Conservation (phyloP, 768 basidiomycete genomes). For the Exidia glandulosa region DNA sequence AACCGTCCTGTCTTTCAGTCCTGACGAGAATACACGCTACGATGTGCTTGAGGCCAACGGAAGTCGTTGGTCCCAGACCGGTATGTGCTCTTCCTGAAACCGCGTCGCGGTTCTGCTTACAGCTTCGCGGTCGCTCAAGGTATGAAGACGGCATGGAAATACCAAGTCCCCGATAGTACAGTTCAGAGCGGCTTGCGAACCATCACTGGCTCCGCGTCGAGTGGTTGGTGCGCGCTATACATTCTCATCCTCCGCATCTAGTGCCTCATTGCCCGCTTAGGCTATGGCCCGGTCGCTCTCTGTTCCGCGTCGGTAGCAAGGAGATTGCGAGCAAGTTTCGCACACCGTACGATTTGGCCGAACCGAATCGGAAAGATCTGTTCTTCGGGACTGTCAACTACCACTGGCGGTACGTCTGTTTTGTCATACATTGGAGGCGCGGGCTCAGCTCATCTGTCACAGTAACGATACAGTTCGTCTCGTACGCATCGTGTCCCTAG, state of each 20-base stretch:
- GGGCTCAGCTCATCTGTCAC: too few species aligned
- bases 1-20: not conserved
- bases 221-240: not conserved
- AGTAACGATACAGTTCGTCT: too few species aligned
- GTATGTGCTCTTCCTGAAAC: not conserved
- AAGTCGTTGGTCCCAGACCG: not conserved
- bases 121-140: not conserved
- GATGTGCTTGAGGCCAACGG: not conserved
- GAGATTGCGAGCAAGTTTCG: not conserved
- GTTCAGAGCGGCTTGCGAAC: not conserved
- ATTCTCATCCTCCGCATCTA: not conserved
- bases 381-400: not conserved
- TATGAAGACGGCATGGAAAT: not conserved
- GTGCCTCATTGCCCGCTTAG: not conserved
- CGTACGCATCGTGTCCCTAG: too few species aligned
- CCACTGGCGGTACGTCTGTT: not conserved
- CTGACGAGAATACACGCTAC: not conserved
- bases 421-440: too few species aligned
- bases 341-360: not conserved
- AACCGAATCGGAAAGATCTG: not conserved
- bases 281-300: not conserved
- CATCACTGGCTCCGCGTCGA: not conserved
- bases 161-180: too few species aligned
- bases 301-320: not conserved
- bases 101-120: not conserved